Conservation (phyloP, 164 flowering plant genomes). For the Aristolochia californica region DNA sequence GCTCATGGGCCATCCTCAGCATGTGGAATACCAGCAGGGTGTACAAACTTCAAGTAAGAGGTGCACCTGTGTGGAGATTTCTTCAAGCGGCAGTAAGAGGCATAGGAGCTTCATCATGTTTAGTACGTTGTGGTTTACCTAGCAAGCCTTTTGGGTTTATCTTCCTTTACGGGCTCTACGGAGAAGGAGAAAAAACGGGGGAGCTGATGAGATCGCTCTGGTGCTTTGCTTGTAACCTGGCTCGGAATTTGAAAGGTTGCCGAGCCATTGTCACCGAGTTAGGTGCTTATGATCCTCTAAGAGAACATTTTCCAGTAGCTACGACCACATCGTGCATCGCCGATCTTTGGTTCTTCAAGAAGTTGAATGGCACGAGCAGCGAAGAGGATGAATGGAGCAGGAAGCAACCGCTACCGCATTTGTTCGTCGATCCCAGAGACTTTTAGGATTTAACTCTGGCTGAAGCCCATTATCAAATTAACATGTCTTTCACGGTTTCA, state of each 20-base stretch:
- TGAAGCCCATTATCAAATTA: no score
- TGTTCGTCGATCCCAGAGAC: slow-evolving; percentile 52
- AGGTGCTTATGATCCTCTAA: slow-evolving; percentile 33
- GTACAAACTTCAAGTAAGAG: slow-evolving; percentile 29
- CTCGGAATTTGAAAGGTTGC: slow-evolving; percentile 30
- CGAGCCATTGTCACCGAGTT: slow-evolving; percentile 33
- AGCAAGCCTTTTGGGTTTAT: slow-evolving; percentile 33
- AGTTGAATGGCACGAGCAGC: slow-evolving; percentile 9
- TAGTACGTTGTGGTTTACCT: slow-evolving; percentile 11
- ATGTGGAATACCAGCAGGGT: slow-evolving; percentile 38
- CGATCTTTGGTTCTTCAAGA: slow-evolving; percentile 41
- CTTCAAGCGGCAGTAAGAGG: slow-evolving; percentile 18
- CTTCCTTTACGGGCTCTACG: slow-evolving; percentile 39
- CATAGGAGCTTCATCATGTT: slow-evolving; percentile 31
- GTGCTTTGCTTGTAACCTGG: slow-evolving; percentile 34
- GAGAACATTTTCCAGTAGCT: slow-evolving; percentile 22
- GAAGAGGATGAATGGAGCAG: slow-evolving; percentile 6
- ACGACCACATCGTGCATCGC: slow-evolving; percentile 25
- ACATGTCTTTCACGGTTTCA: no score
- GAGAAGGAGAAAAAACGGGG: slow-evolving; percentile 42
- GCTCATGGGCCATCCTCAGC: slow-evolving; percentile 43
- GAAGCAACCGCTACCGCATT: slow-evolving; percentile 17
- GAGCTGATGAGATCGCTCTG: slow-evolving; percentile 37
- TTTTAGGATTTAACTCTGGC: slow-evolving; percentile 16
- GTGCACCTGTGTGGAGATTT: slow-evolving; percentile 16